phyloP scores from a whole-genome alignment of 768 basidiomycete genomes.

The Lenzites betulinus region DNA sequence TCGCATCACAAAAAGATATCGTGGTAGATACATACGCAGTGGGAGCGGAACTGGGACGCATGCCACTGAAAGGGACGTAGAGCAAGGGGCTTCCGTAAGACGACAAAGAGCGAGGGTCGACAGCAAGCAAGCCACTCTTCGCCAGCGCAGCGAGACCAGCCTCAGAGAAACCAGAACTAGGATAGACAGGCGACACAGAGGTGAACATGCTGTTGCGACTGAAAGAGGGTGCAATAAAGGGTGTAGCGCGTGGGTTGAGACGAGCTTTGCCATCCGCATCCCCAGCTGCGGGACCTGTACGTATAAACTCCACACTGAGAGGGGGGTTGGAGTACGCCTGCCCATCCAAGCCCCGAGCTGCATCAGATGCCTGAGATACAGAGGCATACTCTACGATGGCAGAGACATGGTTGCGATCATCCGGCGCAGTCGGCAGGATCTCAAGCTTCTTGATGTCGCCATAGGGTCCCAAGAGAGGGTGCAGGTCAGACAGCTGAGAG shows the following conservation, averaged over 20 bases:
- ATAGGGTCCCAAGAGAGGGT: slow-evolving; percentile 75
- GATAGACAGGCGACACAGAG: slow-evolving; percentile 17
- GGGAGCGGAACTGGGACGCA: slow-evolving; percentile 31
- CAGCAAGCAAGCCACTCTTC: slow-evolving; percentile 19
- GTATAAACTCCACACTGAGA: slow-evolving; percentile 41
- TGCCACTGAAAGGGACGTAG: slow-evolving; percentile 22
- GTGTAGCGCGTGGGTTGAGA: slow-evolving; percentile 37
- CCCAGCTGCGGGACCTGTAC: slow-evolving; percentile 5
- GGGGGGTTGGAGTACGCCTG: slow-evolving; percentile 59
- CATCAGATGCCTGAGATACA: slow-evolving; percentile 59
- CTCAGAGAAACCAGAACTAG: slow-evolving; percentile 14
- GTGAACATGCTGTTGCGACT: slow-evolving; percentile 9
- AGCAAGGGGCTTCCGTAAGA: slow-evolving; percentile 21
- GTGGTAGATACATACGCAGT: slow-evolving; percentile 19
- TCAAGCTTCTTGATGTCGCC: slow-evolving; percentile 67
- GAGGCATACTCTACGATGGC: slow-evolving; percentile 67
- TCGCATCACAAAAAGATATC: not conserved
- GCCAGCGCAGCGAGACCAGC: slow-evolving; percentile 11
- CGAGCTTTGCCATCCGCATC: slow-evolving; percentile 22
- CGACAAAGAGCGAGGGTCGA: slow-evolving; percentile 19
- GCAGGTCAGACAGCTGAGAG: slow-evolving; percentile 63
- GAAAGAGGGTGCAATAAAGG: slow-evolving; percentile 26
- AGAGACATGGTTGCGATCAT: slow-evolving; percentile 43
- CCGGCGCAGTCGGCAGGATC: slow-evolving; percentile 41
- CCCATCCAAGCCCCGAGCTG: slow-evolving; percentile 58